Evolutionary conservation across 441 rosid species (phyloP), one percentile per base, ranked within the genome.

Genomic region (Erodium trifolium): DNA sequence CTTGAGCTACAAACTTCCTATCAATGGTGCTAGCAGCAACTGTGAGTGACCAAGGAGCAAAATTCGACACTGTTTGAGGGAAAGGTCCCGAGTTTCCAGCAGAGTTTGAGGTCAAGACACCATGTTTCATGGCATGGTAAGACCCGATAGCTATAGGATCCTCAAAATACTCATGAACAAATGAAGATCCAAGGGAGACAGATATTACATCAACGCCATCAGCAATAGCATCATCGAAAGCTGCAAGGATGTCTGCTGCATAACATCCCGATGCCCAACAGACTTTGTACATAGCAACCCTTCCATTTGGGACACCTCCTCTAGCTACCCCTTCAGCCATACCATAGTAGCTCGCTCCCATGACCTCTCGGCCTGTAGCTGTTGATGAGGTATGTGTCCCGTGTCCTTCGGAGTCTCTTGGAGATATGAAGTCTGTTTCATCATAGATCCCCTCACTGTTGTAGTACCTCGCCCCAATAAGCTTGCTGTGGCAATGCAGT

Each of bases 321-420:
- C 87, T 77, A 13, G 83, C 83, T 3, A 77, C 79, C 57, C 94
- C 91, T 31, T 76, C 67, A 0, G 85, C 87, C 0, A 85, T 63
- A 14, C 87, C 88, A 0, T 68, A 83, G 75, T 76, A 81, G 73
- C 82, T 81, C 0, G 80, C 84, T 0, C 70, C 55, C 4, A 68
- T 39, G 10, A 85, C 82, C 19, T 11, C 69, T 8, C 69, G 64
- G 0, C 89, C 89, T 0, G 79, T 82, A 39, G 87, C 88, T 2
- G 83, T 87, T 11, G 89, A 83, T 1, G 88, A 76, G 3, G 84
- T 83, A 73, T 85, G 89, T 3, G 84, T 67, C n/a, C 87, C 91
- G 35, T 85, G 91, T 37, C 86, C 87, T 11, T 66, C 68, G 0
- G 78, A 66, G 65, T 85, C 89, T 69, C 86, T 68, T 41, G 89